Evolutionary conservation across 495 filamentous ascomycete species (phyloP).

Genomic region (Sabuloglossum arenarium): DNA sequence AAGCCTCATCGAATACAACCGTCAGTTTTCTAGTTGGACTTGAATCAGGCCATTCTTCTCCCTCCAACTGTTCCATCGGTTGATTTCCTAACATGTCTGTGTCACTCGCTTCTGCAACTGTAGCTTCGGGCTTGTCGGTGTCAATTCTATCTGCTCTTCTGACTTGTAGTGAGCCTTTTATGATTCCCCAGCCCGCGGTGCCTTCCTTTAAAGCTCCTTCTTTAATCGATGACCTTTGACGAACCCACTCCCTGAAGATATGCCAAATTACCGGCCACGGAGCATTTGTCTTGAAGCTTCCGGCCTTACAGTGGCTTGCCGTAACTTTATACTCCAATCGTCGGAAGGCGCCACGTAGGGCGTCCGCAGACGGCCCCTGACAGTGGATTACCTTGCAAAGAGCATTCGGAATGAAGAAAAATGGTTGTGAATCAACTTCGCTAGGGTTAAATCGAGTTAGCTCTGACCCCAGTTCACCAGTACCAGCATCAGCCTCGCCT

Average conservation of each 20-base stretch:
- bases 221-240: constrained; percentile 55
- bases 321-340: constrained; percentile 62
- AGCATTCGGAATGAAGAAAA: constrained; percentile 59
- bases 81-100: constrained; percentile 7
- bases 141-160: constrained; percentile 12
- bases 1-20: constrained; percentile 61
- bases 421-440: constrained; percentile 47
- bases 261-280: constrained; percentile 82
- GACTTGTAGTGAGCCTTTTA: constrained; percentile 14
- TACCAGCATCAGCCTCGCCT: not conserved
- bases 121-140: constrained; percentile 6
- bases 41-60: constrained; percentile 3
- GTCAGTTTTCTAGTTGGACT: constrained; percentile 27
- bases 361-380: constrained; percentile 45
- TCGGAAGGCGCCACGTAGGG: constrained; percentile 58
- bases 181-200: constrained; percentile 47
- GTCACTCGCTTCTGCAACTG: constrained; percentile 11
- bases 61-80: constrained; percentile 11
- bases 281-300: constrained; percentile 80
- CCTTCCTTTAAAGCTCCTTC: constrained; percentile 41
- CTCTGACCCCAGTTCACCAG: constrained; percentile 13
- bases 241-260: constrained; percentile 77
- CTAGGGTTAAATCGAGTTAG: constrained; percentile 25
- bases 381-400: constrained; percentile 59
- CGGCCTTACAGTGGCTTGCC: constrained; percentile 68